Evolutionary conservation across 1,139 yeast species (phyloP), one percentile per base, ranked within the genome.

Genomic region (Hyphopichia fennica): DNA sequence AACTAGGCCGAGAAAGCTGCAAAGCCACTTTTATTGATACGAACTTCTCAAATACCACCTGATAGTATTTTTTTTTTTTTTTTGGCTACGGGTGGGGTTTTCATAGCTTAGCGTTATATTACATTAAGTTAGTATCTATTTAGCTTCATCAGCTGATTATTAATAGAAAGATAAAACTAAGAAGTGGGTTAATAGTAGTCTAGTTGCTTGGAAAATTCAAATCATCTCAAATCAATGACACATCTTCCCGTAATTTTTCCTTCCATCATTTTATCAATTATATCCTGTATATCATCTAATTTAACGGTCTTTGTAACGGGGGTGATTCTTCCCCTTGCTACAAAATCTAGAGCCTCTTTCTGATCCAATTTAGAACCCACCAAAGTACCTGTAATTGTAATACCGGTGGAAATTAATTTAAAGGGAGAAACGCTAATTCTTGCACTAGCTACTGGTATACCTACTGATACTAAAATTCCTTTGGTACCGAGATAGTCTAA

Each of bases 271-370:
- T 32, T 29, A 10, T 42, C 31, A 10, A 42, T 9, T 2, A 40
- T 18, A 2, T 22, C 19, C 23, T 40, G 43, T 9, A 42, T 25
- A 9, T 40, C 43, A n/a, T 42, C 25, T 35, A 42, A 30, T n/a
- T 36, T 13, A 14, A 38, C 36, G 48, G 49, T 25, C 41, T 54
- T 14, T 8, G 34, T 19, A 4, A 16, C 17, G 7, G 38, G 30
- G 2, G 22, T 15, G 9, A 41, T 38, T 28, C 30, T 37, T 11
- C 32, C 35, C 15, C 32, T 33, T 8, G 35, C 16, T 10, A 38
- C 31, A 22, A 30, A 41, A 25, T 37, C 35, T 13, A 41, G 19
- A 4, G 41, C 38, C 11, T 38, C 41, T 10, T 27, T 17, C 15
- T 27, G 28, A 23, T 41, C 41, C 6, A 27, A 8, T 30, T 40